Evolutionary conservation across 208 protist species (phyloP), one percentile per base, ranked within the genome.

Genomic region (Trypanosoma conorhini): DNA sequence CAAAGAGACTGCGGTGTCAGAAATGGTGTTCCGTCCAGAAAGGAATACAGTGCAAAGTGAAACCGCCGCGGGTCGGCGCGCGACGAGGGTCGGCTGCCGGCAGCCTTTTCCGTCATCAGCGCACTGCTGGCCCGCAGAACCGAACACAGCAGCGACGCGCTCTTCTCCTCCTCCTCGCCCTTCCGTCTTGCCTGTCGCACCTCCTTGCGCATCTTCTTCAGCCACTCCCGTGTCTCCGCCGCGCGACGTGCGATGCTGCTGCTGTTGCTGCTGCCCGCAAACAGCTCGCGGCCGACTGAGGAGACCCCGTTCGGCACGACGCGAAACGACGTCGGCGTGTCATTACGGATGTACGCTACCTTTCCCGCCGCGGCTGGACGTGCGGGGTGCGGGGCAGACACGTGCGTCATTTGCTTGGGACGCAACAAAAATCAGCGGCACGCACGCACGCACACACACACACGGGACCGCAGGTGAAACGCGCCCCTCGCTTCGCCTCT

Each of bases 1-100:
- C 85, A 93, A 8, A 95, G 76, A 7, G 58, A 76, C 15, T 75
- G 74, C 31, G 85, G 84, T 52, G 75, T 88, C 42, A 80, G 63
- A 65, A 95, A 95, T 17, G 77, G 80, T 26, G 78, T 87, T 28
- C 87, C 87, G 52, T 93, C 86, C 33, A 95, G 66, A 70, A 95
- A 93, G 44, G 89, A 95, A 56, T 57, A 21, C 19, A 69, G 40
- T 22, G 68, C n/a, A 35, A 42, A 64, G 26, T 70, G 62, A 33
- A 69, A 74, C 5, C 22, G 54, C 38, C 46, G 63, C 21, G n/a
- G 8, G 24, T 30, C 33, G 4, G 9, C 30, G 15, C 40, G 30
- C 28, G 51, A 38, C 13, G 67, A 26, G 38, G 28, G 24, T 10
- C 42, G 33, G 40, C 22, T 5, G 40, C 22, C 4, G 1, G 5